A percentile compares a stretch with the other conserved stretches of the same genome.
Conservation (phyloP, 768 basidiomycete species). For the Phaeotremella skinneri region DNA sequence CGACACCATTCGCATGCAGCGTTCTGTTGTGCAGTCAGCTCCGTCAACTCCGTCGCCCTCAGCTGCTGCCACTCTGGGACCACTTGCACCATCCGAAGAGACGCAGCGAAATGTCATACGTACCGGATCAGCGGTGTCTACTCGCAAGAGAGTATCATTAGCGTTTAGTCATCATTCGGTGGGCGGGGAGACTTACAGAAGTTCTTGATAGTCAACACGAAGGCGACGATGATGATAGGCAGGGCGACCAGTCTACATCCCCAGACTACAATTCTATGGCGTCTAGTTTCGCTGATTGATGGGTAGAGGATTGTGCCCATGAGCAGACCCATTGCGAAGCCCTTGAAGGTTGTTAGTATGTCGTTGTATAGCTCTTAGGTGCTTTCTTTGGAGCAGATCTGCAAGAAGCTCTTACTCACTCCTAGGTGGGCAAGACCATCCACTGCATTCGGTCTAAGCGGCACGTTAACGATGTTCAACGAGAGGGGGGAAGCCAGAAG, state of each 20-base stretch:
- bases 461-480: background rate
- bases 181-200: conserved; percentile 59
- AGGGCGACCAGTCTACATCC: conserved; percentile 68
- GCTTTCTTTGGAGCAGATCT: background rate
- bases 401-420: conserved; percentile 21
- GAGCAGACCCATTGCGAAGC: conserved; percentile 59
- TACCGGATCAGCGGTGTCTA: conserved; percentile 43
- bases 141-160: background rate
- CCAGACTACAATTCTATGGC: conserved; percentile 72
- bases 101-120: conserved; percentile 1
- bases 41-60: background rate
- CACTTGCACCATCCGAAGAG: background rate
- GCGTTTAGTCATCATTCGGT: background rate
- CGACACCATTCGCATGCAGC: conserved; percentile 77
- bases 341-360: conserved; percentile 17
- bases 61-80: background rate
- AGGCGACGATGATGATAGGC: conserved; percentile 73
- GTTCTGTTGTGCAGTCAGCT: conserved; percentile 57
- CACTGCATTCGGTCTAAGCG: conserved; percentile 58
- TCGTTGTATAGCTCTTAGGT: background rate
- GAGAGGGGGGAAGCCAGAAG: background rate
- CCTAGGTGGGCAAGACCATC: conserved; percentile 95
- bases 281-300: conserved; percentile 73
- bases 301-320: conserved; percentile 82
- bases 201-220: conserved; percentile 76